Conservation (phyloP, 2,329 filamentous ascomycete genomes). For the Ceratocystis cacaofunesta region DNA sequence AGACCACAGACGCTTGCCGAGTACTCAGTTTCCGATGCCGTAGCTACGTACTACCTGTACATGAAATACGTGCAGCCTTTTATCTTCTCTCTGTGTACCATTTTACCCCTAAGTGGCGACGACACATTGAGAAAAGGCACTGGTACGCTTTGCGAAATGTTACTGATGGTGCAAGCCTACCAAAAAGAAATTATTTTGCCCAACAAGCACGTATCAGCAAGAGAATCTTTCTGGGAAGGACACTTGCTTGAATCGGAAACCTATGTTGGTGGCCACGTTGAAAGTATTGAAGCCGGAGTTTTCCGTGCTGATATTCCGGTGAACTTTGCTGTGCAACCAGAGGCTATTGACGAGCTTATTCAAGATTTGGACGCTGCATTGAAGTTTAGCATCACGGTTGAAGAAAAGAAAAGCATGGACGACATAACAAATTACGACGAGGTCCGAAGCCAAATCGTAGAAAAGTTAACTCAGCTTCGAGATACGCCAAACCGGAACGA, state of each 20-base stretch:
- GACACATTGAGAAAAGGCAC: slow-evolving; percentile 91
- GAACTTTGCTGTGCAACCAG: slow-evolving; percentile 80
- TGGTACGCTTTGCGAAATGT: slow-evolving; percentile 97
- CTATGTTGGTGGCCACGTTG: slow-evolving; percentile 95
- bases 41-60: slow-evolving; percentile 96
- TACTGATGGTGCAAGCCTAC: slow-evolving; percentile 97
- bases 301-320: slow-evolving; percentile 92
- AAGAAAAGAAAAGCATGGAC: slow-evolving; percentile 68
- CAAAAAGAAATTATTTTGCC: slow-evolving; percentile 80
- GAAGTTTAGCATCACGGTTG: slow-evolving; percentile 70
- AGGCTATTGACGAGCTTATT: slow-evolving; percentile 78
- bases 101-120: slow-evolving; percentile 82
- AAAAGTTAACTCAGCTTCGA: slow-evolving; percentile 56
- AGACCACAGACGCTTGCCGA: slow-evolving; percentile 87
- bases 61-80: slow-evolving; percentile 99
- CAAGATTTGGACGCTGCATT: slow-evolving; percentile 76
- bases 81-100: slow-evolving; percentile 96
- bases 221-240: slow-evolving; percentile 91
- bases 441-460: slow-evolving; percentile 67
- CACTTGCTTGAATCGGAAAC: slow-evolving; percentile 94
- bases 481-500: slow-evolving; percentile 73
- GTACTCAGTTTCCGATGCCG: slow-evolving; percentile 97
- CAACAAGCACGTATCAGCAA: slow-evolving; percentile 85
- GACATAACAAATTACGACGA: slow-evolving; percentile 72
- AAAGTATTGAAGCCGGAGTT: slow-evolving; percentile 96